Conservation (phyloP, 78 protist genomes). For the Neovahlkampfia damariscottae region DNA sequence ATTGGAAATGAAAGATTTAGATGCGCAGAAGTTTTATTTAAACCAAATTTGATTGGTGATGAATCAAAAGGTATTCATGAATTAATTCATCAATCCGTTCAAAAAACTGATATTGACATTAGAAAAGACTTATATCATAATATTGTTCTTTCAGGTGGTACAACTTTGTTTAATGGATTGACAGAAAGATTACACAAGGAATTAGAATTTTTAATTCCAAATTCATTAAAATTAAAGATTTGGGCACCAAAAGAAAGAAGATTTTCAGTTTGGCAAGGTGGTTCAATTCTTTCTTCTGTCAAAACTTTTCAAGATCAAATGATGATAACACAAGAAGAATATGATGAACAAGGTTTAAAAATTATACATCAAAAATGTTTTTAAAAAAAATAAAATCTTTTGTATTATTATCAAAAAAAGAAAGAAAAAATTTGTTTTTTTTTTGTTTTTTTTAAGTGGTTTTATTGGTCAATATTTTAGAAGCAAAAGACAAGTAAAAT, state of each 20-base stretch:
- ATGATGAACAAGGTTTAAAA: constrained; percentile 69
- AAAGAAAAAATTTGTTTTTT: no score
- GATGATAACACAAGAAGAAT: constrained; percentile 64
- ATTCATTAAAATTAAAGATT: constrained; percentile 15
- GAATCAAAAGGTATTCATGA: constrained; percentile 82
- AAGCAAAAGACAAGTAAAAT: no score
- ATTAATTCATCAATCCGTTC: constrained; percentile 11
- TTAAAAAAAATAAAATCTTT: background rate
- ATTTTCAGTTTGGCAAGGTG: constrained; percentile 74
- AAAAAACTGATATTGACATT: constrained; percentile 28
- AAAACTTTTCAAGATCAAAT: constrained; percentile 70
- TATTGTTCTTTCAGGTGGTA: constrained; percentile 39
- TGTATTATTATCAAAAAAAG: no score
- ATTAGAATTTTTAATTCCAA: background rate
- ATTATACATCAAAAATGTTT: constrained; percentile 71
- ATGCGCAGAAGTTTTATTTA: constrained; percentile 46
- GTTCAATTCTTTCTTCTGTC: constrained; percentile 61
- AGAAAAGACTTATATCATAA: constrained; percentile 34
- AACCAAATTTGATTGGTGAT: constrained; percentile 52
- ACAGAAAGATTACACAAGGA: constrained; percentile 27
- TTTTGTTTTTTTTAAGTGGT: no score
- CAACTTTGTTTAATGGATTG: constrained; percentile 13
- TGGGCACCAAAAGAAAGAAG: constrained; percentile 33
- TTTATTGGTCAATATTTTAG: no score
- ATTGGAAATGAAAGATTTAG: constrained; percentile 30